Base-by-base conservation (phyloP, 352 stramenopile species). In the Thraustotheca clavata region DNA sequence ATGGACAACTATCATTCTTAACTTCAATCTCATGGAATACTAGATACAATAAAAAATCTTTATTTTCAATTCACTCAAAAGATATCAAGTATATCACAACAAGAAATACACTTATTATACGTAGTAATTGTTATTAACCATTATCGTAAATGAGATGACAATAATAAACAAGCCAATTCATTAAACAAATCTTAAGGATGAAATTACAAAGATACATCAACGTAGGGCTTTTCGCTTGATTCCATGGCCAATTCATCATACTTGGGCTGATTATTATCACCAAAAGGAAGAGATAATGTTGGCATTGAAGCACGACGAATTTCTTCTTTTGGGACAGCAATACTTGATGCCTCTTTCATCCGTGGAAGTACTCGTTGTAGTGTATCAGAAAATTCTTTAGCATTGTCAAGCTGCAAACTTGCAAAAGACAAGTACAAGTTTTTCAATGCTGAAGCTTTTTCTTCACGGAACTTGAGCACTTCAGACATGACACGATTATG, bases 401-500 rank as follows among this genome's bases (percentile, higher is more conserved):
- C 38, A 34, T 55, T 14, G 16, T 65, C 36, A 0, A 16, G 20
- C 24, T 65, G 57, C 38, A 65, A 33, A 4, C 6, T 55, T 18
- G 57, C 57, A 55, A 91, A 93, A 61, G 88, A 75, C 20, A 83
- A 65, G 49, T 90, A 93, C 57, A 93, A 62, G 18, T 76, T 76
- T 49, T 83, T 77, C 38, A 93, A 69, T 71, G 89, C 83, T 57
- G 75, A 65, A 7, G 83, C 76, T 67, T 91, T 93, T 43, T 90
- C 80, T 1, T 69, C 71, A 7, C 84, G 81, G 70, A 91, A 93
- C 31, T 80, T 77, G 52, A 74, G 57, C 48, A 91, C 76, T 66
- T 93, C 83, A 33, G 63, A 73, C 63, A 89, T 84, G n/a, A 93
- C 83, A 48, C 83, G 83, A 40, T 71, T 60, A 54, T 93, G 83